Percentiles rank a stretch among this genome's conserved stretches.
These are phyloP conservation scores for Zymoseptoria tritici DNA, from an alignment of 2,329 filamentous ascomycete species.

Conservation along the genomic window DNA sequence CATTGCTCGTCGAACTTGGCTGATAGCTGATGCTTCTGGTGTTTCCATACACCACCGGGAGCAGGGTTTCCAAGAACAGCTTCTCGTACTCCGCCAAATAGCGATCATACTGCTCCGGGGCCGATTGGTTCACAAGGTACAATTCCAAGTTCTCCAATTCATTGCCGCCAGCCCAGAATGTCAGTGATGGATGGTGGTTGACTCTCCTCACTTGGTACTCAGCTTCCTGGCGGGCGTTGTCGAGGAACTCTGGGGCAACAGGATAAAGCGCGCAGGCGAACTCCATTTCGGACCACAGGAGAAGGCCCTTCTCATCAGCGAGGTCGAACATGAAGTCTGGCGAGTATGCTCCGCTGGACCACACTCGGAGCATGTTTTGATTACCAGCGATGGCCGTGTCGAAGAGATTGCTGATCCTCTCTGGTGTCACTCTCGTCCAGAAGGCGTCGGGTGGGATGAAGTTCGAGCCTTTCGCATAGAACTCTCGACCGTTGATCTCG, in stretches of 20 bases:
- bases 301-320: slow-evolving; percentile 53
- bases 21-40: slow-evolving; percentile 54
- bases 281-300: slow-evolving; percentile 58
- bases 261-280: slow-evolving; percentile 57
- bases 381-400: slow-evolving; percentile 50
- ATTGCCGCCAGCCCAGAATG: slow-evolving; percentile 42
- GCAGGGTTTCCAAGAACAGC: slow-evolving; percentile 49
- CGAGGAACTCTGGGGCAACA: slow-evolving; percentile 46
- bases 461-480: slow-evolving; percentile 59
- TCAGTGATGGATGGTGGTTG: slow-evolving; percentile 49
- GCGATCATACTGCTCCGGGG: slow-evolving; percentile 38
- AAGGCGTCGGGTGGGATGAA: slow-evolving; percentile 57
- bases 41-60: slow-evolving; percentile 52
- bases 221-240: slow-evolving; percentile 50
- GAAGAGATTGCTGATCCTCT: slow-evolving; percentile 47
- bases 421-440: slow-evolving; percentile 52
- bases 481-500: slow-evolving; percentile 56
- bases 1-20: slow-evolving; percentile 53
- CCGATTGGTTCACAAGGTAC: slow-evolving; percentile 29
- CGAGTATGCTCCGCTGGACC: slow-evolving; percentile 53
- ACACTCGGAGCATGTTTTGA: slow-evolving; percentile 58
- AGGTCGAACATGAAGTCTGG: slow-evolving; percentile 58
- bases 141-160: slow-evolving; percentile 54
- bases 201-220: slow-evolving; percentile 54
- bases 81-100: slow-evolving; percentile 50